A percentile compares a stretch with the other conserved stretches of the same genome.
phyloP scores from a whole-genome alignment of 2,329 filamentous ascomycete species.

The Fusarium chlamydosporum region DNA sequence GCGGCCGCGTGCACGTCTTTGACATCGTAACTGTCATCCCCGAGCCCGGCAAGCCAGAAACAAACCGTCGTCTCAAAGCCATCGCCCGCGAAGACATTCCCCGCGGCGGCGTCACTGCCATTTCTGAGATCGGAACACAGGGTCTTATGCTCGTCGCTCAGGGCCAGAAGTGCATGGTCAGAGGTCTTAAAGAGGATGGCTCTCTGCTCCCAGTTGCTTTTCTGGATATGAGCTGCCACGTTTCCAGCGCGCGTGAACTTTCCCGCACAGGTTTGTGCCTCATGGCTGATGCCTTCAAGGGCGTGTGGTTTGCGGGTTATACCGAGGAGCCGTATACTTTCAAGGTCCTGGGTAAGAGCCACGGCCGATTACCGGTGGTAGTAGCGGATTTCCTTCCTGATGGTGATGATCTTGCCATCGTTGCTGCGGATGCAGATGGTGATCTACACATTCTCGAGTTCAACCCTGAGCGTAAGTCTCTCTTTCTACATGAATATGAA shows the following conservation, averaged over 20 bases:
- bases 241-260: conserved; percentile 86
- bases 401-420: conserved; percentile 83
- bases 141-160: conserved; percentile 92
- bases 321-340: conserved; percentile 97
- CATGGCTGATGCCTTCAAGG: conserved; percentile 91
- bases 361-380: conserved; percentile 81
- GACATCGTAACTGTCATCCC: conserved; percentile 94
- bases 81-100: conserved; percentile 90
- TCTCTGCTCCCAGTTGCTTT: conserved; percentile 94
- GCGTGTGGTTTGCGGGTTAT: conserved; percentile 96
- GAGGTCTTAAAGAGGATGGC: conserved; percentile 95
- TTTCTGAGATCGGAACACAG: conserved; percentile 87
- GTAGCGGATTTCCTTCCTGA: conserved; percentile 91
- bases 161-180: conserved; percentile 97
- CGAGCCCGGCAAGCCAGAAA: conserved; percentile 86
- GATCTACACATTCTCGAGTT: conserved; percentile 93
- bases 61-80: conserved; percentile 85
- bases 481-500: neutral
- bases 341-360: conserved; percentile 90
- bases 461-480: conserved; percentile 86
- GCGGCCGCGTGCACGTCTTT: conserved; percentile 89
- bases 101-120: conserved; percentile 90
- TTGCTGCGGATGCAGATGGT: conserved; percentile 86
- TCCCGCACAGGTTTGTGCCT: conserved; percentile 87
- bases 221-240: conserved; percentile 96